A percentile compares a stretch with the other conserved stretches of the same genome.
Evolutionary conservation across 2,329 filamentous ascomycete species (phyloP).

Genomic region (Verruconis gallopava): DNA sequence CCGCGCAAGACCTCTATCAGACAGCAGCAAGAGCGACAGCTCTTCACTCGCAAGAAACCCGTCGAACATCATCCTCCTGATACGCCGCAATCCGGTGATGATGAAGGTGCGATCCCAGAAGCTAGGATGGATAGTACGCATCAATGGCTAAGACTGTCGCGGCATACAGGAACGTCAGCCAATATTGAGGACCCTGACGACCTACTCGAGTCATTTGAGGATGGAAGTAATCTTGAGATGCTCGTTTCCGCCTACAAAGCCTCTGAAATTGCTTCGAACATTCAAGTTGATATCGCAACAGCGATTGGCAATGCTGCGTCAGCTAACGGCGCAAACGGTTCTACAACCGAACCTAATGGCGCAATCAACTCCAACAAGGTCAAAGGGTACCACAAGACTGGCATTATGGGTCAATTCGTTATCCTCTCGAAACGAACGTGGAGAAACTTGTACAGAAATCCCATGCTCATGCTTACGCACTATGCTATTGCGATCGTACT

Average conservation of each 20-base stretch:
- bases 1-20: conserved; percentile 71
- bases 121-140: conserved; percentile 39
- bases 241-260: conserved; percentile 63
- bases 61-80: conserved; percentile 2
- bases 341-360: conserved; percentile 38
- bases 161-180: conserved; percentile 39
- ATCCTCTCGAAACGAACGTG: conserved; percentile 87
- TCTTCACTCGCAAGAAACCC: conserved; percentile 70
- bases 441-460: conserved; percentile 95
- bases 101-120: conserved; percentile 38
- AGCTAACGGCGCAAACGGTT: conserved; percentile 44
- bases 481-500: conserved; percentile 94
- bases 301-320: conserved; percentile 51
- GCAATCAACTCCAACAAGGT: conserved; percentile 46
- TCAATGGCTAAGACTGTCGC: conserved; percentile 48
- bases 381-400: conserved; percentile 69
- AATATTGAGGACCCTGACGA: conserved; percentile 57
- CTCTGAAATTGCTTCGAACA: conserved; percentile 63
- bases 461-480: conserved; percentile 95
- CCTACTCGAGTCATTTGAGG: conserved; percentile 39
- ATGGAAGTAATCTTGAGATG: conserved; percentile 66
- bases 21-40: conserved; percentile 73
- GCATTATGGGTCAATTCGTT: conserved; percentile 67
- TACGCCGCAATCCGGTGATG: conserved; percentile 42
- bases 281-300: conserved; percentile 65